Base-by-base conservation (phyloP, 441 rosid genomes). In the Viola pubescens region DNA sequence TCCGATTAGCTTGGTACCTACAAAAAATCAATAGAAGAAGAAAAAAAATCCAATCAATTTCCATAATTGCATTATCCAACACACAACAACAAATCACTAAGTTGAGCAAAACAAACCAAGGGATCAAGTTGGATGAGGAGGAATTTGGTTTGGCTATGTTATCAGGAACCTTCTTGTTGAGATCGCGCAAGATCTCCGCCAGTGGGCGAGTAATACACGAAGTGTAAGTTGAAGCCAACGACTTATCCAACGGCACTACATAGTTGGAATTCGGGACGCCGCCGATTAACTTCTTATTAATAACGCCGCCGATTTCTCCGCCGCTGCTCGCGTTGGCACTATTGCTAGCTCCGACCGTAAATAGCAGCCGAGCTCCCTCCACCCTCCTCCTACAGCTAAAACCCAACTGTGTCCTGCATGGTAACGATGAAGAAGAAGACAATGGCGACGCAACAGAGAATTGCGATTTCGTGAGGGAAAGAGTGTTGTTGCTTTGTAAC, bases 1-100 rank as follows among this genome's bases (percentile, higher is more conserved):
- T 92, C 62, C 97, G 88, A 68, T 92, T 92, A 66, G 98, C 98
- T 66, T 92, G 97, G 76, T 72, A 87, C 98, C 98, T 92, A 64
- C 0, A 64, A 61, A 61, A 26, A 63, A 59, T 57, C 13, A 19
- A 11, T 4, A 62, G 10, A 11, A 41, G 4, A 63, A 63, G 4
- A 8, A 52, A 44, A 42, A 53, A 37, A 39, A 6, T 37, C 6
- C 26, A 38, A 53, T 9, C 2, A 37, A 14, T 14, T 5, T 26
- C 34, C 11, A 55, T 1, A 54, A 13, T n/a, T 54, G 7, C 37
- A 37, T 10, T 9, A 10, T 16, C 37, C 26, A 9, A 47, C 3
- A 5, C 3, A n/a, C 1, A 34, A 7, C 0, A 49, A 4, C 2
- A 5, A 5, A 10, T 5, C 0, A 50, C 9, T 42, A 54, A 42